Evolutionary conservation across 2,329 filamentous ascomycete species (phyloP).

Genomic region (Colletotrichum liriopes): DNA sequence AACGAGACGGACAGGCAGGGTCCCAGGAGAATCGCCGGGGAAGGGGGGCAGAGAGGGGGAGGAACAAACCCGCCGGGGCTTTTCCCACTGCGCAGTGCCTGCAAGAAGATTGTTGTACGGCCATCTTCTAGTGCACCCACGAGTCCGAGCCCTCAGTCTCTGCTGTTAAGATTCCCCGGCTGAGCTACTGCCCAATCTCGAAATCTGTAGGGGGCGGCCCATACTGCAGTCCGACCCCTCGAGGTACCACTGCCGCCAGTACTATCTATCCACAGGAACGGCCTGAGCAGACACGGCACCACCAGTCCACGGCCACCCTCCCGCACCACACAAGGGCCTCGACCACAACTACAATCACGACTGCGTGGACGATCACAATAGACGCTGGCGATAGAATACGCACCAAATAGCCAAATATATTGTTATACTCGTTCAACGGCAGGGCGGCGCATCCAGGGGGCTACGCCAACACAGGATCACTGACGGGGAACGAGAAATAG

Average conservation of each 20-base stretch:
- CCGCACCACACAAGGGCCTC: background rate
- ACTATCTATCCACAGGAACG: background rate
- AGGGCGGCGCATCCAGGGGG: background rate
- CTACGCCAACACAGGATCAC: background rate
- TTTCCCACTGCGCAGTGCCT: background rate
- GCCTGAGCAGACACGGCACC: background rate
- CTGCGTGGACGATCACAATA: background rate
- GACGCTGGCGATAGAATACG: background rate
- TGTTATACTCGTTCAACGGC: background rate
- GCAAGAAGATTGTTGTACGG: background rate
- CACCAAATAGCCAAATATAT: background rate
- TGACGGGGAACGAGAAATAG: background rate
- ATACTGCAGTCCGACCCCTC: background rate
- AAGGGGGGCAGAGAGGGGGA: background rate
- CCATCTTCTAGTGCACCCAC: background rate
- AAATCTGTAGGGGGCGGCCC: background rate
- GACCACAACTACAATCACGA: background rate
- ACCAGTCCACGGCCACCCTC: background rate
- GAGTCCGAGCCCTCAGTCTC: background rate
- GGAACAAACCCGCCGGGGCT: background rate
- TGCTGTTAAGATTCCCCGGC: background rate
- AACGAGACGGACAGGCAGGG: constrained; percentile 20
- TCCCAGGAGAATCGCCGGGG: constrained; percentile 10
- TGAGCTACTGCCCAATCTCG: background rate
- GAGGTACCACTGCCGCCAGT: background rate